Evolutionary conservation across 345 rosid genomes (phyloP).

Genomic region (Theobroma cacao): DNA sequence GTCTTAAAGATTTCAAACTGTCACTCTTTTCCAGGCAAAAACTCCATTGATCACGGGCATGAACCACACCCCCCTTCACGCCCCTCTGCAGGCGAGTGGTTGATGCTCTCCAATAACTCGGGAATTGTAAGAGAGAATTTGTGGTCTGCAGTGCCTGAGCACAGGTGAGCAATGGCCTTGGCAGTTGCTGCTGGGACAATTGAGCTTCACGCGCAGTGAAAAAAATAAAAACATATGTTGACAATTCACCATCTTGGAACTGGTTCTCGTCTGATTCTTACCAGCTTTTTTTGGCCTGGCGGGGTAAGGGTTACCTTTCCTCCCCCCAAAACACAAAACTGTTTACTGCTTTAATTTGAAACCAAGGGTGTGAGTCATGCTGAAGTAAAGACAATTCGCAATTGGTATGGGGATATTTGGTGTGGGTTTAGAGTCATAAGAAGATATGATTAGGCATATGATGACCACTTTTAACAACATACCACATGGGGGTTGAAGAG

Average conservation of each 20-base stretch:
- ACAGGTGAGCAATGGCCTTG: neutral
- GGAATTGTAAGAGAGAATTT: neutral
- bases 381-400: neutral
- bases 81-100: constrained; percentile 6
- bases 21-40: constrained; percentile 20
- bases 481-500: constrained; percentile 20
- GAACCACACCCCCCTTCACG: neutral
- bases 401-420: neutral
- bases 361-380: neutral
- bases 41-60: constrained; percentile 24
- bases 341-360: constrained; percentile 5
- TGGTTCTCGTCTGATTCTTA: neutral
- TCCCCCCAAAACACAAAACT: too few species aligned
- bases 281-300: constrained; percentile 6
- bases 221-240: too few species aligned
- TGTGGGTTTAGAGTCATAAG: neutral
- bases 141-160: neutral
- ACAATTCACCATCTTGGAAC: neutral
- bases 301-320: too few species aligned
- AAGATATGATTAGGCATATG: constrained; percentile 10
- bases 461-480: constrained; percentile 18
- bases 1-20: neutral
- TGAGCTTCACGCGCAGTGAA: constrained; percentile 8
- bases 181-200: neutral
- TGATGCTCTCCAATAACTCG: neutral